Base-by-base conservation (phyloP, 164 flowering plant species). In the Tetrastigma voinierianum region DNA sequence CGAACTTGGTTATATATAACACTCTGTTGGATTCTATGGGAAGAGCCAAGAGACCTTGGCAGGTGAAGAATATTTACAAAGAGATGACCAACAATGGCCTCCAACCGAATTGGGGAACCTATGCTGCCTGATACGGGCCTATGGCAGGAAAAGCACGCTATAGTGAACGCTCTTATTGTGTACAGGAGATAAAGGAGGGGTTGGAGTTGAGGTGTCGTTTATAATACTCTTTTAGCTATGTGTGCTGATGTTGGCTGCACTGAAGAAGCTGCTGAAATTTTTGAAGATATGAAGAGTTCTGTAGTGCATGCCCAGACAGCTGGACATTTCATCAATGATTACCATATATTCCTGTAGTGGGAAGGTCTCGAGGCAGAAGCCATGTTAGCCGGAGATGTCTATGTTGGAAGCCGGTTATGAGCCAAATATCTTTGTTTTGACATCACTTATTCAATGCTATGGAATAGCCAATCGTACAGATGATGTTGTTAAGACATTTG, bases 11-110 rank as follows among this genome's bases (percentile, higher is more conserved):
- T 45, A 68, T 81, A 6, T 95, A 88, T 68, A 92, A 90, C 67
- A 84, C 85, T 12, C 72, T 95, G 76, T 67, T 90, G 75, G 97
- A 90, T 84, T 87, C 90, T 0, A 95, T 95, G 99, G 96, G 97
- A 11, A 80, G 88, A 74, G 97, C 96, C 15, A 86, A 77, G 82
- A 84, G 96, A 78, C 97, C 97, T 21, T 95, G 95, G 95, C 88
- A 90, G 71, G 92, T 77, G 0, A 92, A 89, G 70, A 68, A 18
- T 53, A 67, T 92, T 9, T 89, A 83, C 55, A 75, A 72, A 61
- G 96, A 95, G 75, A 81, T 95, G 91, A 62, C 43, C 1, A 64
- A 51, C 7, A 80, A 73, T 72, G 96, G 90, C 23, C 48, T 86
- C 69, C 49, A 68, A 7, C 96, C 97, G 0, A 89, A 60, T 77